Percentiles rank a stretch among this genome's conserved stretches.
phyloP scores from a whole-genome alignment of 352 stramenopile genomes.

The Phytopythium litorale region DNA sequence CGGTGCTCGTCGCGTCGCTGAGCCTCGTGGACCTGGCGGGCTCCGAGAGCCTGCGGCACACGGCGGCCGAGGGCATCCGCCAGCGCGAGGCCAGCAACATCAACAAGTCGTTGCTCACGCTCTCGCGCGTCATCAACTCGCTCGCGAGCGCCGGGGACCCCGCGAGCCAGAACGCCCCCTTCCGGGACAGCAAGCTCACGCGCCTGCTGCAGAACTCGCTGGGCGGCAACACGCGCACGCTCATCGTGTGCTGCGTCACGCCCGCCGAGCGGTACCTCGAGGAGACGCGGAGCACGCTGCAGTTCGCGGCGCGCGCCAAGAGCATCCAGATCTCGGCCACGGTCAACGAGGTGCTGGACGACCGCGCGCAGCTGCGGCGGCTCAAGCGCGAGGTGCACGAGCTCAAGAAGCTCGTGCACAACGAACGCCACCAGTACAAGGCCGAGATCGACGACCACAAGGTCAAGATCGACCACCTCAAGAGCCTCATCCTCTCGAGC shows the following conservation, averaged over 20 bases:
- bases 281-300: constrained; percentile 88
- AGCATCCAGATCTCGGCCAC: constrained; percentile 77
- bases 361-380: constrained; percentile 79
- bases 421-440: constrained; percentile 48
- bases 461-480: constrained; percentile 50
- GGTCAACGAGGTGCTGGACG: constrained; percentile 90
- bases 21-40: constrained; percentile 98
- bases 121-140: constrained; percentile 94
- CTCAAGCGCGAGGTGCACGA: constrained; percentile 72
- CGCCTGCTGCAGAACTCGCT: constrained; percentile 89
- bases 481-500: constrained; percentile 58
- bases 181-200: constrained; percentile 91
- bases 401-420: constrained; percentile 61
- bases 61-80: constrained; percentile 90
- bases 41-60: constrained; percentile 95
- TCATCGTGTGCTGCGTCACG: constrained; percentile 88
- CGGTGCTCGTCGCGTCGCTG: constrained; percentile 92
- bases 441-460: constrained; percentile 74
- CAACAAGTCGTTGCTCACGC: constrained; percentile 95
- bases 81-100: constrained; percentile 97
- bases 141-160: constrained; percentile 33
- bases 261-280: constrained; percentile 71
- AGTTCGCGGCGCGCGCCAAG: constrained; percentile 92
- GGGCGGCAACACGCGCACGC: constrained; percentile 88
- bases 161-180: constrained; percentile 54